phyloP scores from a whole-genome alignment of 2,329 filamentous ascomycete genomes.

The Dothistroma septosporum region DNA sequence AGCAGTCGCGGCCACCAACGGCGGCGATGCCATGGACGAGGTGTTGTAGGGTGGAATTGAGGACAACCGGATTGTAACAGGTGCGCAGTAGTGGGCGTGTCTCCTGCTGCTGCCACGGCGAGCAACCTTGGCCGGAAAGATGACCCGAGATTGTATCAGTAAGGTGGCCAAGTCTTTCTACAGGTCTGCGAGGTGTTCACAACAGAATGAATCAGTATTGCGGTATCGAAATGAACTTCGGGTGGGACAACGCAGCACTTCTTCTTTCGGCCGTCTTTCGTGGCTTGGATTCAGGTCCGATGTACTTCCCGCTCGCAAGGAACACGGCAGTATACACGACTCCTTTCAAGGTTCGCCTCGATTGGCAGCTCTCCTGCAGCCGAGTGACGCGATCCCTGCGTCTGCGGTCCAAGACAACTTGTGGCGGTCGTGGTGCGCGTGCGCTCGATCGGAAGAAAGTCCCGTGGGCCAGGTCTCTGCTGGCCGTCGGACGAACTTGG shows the following conservation, averaged over 20 bases:
- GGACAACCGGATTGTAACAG: background rate
- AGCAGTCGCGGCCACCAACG: slow-evolving; percentile 45
- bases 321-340: too few species aligned
- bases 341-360: background rate
- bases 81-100: background rate
- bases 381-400: background rate
- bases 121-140: background rate
- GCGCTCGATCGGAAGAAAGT: background rate
- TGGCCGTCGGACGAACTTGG: background rate
- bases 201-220: slow-evolving; percentile 9
- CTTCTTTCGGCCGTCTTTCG: background rate
- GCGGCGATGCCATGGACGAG: slow-evolving; percentile 55
- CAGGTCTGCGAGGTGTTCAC: slow-evolving; percentile 2
- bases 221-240: slow-evolving; percentile 8
- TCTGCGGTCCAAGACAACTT: background rate
- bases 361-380: background rate
- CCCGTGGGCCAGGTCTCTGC: background rate
- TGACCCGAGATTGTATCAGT: slow-evolving; percentile 6
- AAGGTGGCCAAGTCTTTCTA: slow-evolving; percentile 7
- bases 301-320: background rate
- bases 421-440: background rate
- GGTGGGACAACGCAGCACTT: background rate
- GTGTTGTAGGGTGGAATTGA: slow-evolving; percentile 43
- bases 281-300: background rate
- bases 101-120: slow-evolving; percentile 3